Evolutionary conservation across 164 flowering plant genomes (phyloP), one percentile per base, ranked within the genome.

Genomic region (Hamamelis virginiana): DNA sequence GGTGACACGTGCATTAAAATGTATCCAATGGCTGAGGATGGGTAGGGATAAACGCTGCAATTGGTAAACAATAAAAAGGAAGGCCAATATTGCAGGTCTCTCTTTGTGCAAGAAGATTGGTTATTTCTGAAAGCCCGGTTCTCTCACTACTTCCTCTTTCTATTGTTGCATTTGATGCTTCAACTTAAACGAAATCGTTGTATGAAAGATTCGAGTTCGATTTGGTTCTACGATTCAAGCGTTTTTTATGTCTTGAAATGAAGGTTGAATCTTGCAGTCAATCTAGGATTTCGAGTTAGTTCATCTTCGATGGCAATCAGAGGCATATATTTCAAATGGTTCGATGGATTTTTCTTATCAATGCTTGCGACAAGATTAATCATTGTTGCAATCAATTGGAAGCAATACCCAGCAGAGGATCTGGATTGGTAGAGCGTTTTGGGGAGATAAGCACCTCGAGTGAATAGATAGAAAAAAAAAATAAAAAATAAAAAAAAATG

Each of bases 311-410:
- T 92, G 96, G 92, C 96, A 21, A 86, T 85, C 51, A 81, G 87
- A 75, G 95, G 96, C 69, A 86, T 88, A 5, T 90, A 91, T 87
- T 89, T 93, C 85, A 93, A 93, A 82, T 93, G 98, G 98, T 93
- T 89, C 62, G 99, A 96, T 86, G 99, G 97, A 13, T 93, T 96
- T 69, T 96, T 96, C 89, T 75, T 96, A 86, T 87, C 96, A 13
- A 95, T 93, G 99, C 90, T 95, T 10, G 97, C 97, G 2, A 93
- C 91, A 1, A 91, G 98, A 13, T 62, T 67, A 83, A 83, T 89
- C 72, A 87, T 95, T 64, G 90, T 92, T 71, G 88, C 89, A 2
- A 84, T 92, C 71, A 91, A 88, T 70, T 91, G 98, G 98, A 85
- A 83, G 66, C 78, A 82, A 44, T 92, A 95, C 64, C 87, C n/a